Conservation (phyloP, 305 asterid species). For the Euphrasia arctica region DNA sequence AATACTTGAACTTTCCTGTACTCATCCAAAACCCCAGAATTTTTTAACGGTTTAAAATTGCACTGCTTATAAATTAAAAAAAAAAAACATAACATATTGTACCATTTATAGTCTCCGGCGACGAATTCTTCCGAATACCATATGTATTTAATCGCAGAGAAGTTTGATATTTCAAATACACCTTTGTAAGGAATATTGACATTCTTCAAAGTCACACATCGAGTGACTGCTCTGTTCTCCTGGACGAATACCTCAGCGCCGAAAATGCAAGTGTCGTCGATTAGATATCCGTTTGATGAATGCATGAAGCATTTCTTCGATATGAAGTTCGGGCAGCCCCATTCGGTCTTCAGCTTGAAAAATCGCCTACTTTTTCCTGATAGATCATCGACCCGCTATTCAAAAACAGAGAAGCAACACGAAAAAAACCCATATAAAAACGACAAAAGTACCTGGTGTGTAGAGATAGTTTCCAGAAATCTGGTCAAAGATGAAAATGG, state of each 20-base stretch:
- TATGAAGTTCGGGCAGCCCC: not conserved
- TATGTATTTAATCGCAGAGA: not conserved
- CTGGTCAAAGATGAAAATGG: conserved; percentile 15
- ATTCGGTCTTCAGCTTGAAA: not conserved
- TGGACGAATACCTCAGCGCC: too few species aligned
- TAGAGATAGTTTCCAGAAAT: not conserved
- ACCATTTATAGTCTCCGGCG: conserved; percentile 18
- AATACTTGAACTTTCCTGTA: not conserved
- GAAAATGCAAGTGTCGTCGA: too few species aligned
- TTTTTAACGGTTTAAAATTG: too few species aligned
- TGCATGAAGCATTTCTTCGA: too few species aligned
- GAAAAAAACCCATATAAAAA: not conserved
- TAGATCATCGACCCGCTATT: not conserved
- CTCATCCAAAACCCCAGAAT: too few species aligned
- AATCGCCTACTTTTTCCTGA: conserved; percentile 3
- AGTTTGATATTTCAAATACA: conserved; percentile 6
- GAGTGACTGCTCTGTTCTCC: not conserved
- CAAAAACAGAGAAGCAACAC: not conserved
- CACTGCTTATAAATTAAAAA: too few species aligned
- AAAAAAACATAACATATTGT: not conserved
- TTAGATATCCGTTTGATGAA: too few species aligned
- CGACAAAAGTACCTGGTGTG: not conserved
- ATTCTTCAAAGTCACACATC: conserved; percentile 12
- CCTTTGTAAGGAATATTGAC: not conserved
- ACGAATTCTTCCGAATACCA: not conserved